Base-by-base conservation (phyloP, 2,329 filamentous ascomycete species). In the Dendryphion nanum region DNA sequence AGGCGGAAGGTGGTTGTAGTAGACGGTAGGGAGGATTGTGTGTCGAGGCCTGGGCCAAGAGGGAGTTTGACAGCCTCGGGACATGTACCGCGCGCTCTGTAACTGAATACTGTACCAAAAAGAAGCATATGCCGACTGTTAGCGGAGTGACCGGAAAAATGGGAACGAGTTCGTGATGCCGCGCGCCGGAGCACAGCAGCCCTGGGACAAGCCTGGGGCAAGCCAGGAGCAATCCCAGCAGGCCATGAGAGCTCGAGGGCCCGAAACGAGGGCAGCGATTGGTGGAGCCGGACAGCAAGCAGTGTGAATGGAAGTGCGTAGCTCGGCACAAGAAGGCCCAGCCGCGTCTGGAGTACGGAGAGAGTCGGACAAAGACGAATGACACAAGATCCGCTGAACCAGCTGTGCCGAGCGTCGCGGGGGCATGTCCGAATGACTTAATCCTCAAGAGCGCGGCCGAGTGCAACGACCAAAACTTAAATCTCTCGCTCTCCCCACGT, bases 381-480 rank as follows among this genome's bases (percentile, higher is more conserved):
- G 38, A 35, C 40, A 42, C 30, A 30, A 40, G 13, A n/a, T n/a
- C 18, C 31, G 15, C 34, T 12, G 28, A 24, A 35, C 33, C 33
- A 18, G 42, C 41, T n/a, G n/a, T 48, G 50, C 59, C 61, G 57
- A 59, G 58, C 53, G 23, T 40, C 23, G 15, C 39, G 12, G 24
- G 30, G 40, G 13, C 10, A 10, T 26, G 23, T 26, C 23, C 23
- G 23, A 26, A 60, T 55, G 55, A 57, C 53, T 59, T 54, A n/a
- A n/a, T n/a, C n/a, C n/a, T n/a, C 23, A 55, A 56, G 48, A 55
- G 57, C 59, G 59, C 61, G 60, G 60, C 61, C 59, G 57, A 31
- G 16, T 18, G 23, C 30, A 8, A 31, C n/a, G 8, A 24, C 12
- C 6, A n/a, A n/a, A n/a, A 35, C 42, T 37, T 52, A 53, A 46